Evolutionary conservation across 2,329 filamentous ascomycete genomes (phyloP), one percentile per base, ranked within the genome.

Genomic region (Nakataea oryzae): DNA sequence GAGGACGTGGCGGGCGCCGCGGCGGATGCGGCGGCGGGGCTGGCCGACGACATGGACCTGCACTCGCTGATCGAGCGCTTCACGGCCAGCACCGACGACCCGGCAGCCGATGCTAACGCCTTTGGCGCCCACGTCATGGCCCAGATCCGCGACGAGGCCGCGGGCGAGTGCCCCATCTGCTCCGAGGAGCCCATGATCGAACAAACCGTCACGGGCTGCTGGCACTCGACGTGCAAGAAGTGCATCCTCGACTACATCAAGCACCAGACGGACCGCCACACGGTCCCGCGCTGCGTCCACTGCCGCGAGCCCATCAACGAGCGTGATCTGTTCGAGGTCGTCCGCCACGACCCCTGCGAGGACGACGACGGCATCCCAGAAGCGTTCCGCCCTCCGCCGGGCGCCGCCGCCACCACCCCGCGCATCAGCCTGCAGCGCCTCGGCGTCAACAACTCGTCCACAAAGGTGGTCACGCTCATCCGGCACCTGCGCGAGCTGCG

Each of bases 31-130:
- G 86, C 85, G 0, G 91, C 89, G 41, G 92, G 92, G 0, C 78
- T 99, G 0, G 88, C 89, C 3, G 95, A 99, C 69, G 93, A 99
- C 66, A 97, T 99, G 92, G 95, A 99, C 68, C 82, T 99, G 1
- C 87, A 91, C 65, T 86, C 88, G 30, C 80, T 99, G 1, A 91
- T 99, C 60, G 84, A 90, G 65, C 86, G 87, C 6, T 99, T 99
- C 73, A 90, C 90, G 0, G 83, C 86, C 0, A 80, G 83, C 2
- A 86, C 86, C 0, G 84, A 86, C 59, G 79, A 83, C 30, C 79
- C 84, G 3, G n/a, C n/a, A n/a, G 81, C 81, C 7, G 82, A 86
- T 62, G 84, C 85, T 21, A 91, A 89, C 66, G 76, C 73, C 1
- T 99, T 95, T 70, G 93, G 93, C 0, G 87, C 93, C 0, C 88